A percentile compares a stretch with the other conserved stretches of the same genome.
phyloP scores from a whole-genome alignment of 1,284 basidiomycete species.

The Naganishia sp. region DNA sequence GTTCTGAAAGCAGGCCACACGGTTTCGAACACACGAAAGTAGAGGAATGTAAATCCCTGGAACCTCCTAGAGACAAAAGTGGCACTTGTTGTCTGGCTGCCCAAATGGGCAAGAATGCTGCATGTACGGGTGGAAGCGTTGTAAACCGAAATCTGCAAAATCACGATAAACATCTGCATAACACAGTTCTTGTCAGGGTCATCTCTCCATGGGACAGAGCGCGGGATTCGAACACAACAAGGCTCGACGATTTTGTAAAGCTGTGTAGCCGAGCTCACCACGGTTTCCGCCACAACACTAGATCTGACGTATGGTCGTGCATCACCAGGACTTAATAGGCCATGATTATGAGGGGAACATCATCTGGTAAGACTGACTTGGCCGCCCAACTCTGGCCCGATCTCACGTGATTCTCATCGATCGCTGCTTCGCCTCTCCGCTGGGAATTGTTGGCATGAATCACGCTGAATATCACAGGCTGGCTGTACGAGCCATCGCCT shows the following conservation, averaged over 20 bases:
- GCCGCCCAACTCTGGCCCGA: neutral
- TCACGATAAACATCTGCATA: slow-evolving; percentile 10
- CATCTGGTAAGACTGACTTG: neutral
- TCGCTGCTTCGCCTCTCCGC: neutral
- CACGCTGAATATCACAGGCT: neutral
- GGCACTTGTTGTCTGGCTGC: neutral
- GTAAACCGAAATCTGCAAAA: neutral
- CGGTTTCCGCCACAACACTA: too few relatives aligned
- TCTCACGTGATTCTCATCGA: neutral
- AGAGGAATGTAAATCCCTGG: too few relatives aligned
- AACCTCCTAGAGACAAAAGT: too few relatives aligned
- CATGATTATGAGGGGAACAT: neutral
- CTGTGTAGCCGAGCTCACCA: too few relatives aligned
- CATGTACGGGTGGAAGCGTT: neutral
- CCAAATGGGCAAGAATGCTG: neutral
- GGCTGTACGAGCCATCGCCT: neutral
- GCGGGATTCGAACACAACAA: too few relatives aligned
- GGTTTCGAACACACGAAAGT: too few relatives aligned
- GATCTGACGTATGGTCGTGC: too few relatives aligned
- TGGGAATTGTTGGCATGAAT: neutral
- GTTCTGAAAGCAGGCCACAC: too few relatives aligned
- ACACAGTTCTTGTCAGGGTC: neutral
- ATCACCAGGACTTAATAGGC: neutral
- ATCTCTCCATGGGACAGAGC: too few relatives aligned
- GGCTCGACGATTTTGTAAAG: too few relatives aligned